Evolutionary conservation across 192 early-diverging fungal genomes (phyloP).

Genomic region (Gryganskiella cystojenkinii): DNA sequence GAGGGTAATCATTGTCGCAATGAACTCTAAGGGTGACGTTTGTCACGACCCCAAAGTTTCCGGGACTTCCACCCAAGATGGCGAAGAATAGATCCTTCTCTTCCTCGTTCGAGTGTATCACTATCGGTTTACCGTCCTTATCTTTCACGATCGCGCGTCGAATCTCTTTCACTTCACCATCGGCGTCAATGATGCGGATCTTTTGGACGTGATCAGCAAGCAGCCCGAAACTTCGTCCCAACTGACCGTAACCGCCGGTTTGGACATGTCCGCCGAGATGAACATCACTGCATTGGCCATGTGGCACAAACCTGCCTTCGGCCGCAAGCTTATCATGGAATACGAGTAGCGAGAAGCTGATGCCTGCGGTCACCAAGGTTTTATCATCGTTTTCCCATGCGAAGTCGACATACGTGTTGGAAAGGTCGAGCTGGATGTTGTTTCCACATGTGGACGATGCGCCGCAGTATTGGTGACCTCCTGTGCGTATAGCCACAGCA

Average conservation of each 20-base stretch:
- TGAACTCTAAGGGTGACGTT: slow-evolving; percentile 26
- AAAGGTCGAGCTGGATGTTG: slow-evolving; percentile 48
- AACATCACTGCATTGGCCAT: slow-evolving; percentile 36
- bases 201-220: slow-evolving; percentile 51
- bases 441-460: slow-evolving; percentile 33
- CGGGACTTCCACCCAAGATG: slow-evolving; percentile 46
- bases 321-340: slow-evolving; percentile 36
- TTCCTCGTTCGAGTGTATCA: background rate
- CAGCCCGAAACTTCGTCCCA: slow-evolving; percentile 45
- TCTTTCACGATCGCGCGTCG: background rate
- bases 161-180: slow-evolving; percentile 18
- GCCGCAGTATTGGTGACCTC: slow-evolving; percentile 46
- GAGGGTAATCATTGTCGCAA: slow-evolving; percentile 30
- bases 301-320: slow-evolving; percentile 31
- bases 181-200: slow-evolving; percentile 50
- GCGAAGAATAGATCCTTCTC: slow-evolving; percentile 43
- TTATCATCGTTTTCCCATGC: slow-evolving; percentile 31
- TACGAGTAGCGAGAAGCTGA: slow-evolving; percentile 25
- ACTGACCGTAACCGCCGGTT: slow-evolving; percentile 46
- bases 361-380: slow-evolving; percentile 28
- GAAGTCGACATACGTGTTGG: slow-evolving; percentile 37
- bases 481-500: slow-evolving; percentile 38
- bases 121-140: too few relatives aligned
- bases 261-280: slow-evolving; percentile 49
- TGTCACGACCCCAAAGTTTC: slow-evolving; percentile 54